Evolutionary conservation across 2,329 filamentous ascomycete species (phyloP), one percentile per base, ranked within the genome.

Genomic region (Clathrospora elynae): DNA sequence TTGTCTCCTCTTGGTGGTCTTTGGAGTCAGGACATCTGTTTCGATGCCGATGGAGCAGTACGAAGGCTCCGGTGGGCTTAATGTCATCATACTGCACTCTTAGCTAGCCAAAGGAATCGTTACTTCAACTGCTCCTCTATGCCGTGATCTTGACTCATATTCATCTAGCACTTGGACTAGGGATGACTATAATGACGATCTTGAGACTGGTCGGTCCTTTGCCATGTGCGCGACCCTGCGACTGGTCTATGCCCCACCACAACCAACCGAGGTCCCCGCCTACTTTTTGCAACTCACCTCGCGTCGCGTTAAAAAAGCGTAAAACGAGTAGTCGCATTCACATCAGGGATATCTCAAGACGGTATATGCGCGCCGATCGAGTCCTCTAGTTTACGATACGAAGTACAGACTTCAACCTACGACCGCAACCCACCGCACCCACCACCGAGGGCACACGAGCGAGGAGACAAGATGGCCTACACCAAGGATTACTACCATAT

Each of bases 401-500:
- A 16, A n/a, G 19, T 12, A 17, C 13, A 11, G n/a, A 17, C 12
- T 32, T 1, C 18, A 42, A 23, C 14, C n/a, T 23, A 10, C 23
- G 14, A 11, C 19, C 26, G 33, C 23, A 8, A 14, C 6, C 3
- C 28, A 10, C 9, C n/a, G 20, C 22, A 16, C 13, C 12, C 13
- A 28, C 16, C 20, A 11, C 19, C 5, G 16, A 36, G 22, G 4
- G 10, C 12, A 16, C 13, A 29, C 23, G 13, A 12, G 13, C 30
- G 12, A 22, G 7, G n/a, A 22, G 14, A 36, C 11, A 30, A 16
- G 6, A 61, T 61, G 57, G 23, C 49, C 5, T 64, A 64, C 39
- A 60, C 54, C 4, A 61, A 64, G 32, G 50, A 67, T 35, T 64
- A 65, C 56, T 68, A 68, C 46, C 33, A 42, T 9, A 48, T 63